Evolutionary conservation across 2,329 filamentous ascomycete genomes (phyloP).

Genomic region (Thelonectria blattea): DNA sequence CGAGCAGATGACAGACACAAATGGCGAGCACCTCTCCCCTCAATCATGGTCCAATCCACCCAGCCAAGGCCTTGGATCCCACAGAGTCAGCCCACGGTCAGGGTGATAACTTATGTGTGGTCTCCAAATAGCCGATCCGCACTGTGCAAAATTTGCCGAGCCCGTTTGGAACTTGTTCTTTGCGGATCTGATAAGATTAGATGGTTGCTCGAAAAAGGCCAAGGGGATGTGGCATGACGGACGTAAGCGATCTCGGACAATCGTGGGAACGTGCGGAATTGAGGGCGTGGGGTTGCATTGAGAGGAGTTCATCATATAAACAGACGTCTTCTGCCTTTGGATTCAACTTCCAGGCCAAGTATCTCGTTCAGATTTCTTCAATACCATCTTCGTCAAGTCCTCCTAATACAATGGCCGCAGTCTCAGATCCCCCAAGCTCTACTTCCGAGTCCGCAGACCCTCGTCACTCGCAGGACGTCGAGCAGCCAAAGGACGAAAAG

Average conservation of each 20-base stretch:
- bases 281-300: not conserved
- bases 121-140: slow-evolving; percentile 1
- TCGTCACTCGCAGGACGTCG: slow-evolving; percentile 25
- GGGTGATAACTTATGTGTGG: slow-evolving; percentile 4
- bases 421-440: slow-evolving; percentile 3
- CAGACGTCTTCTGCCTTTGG: not conserved
- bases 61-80: slow-evolving; percentile 10
- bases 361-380: not conserved
- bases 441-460: slow-evolving; percentile 12
- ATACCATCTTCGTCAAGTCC: not conserved
- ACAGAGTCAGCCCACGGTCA: slow-evolving; percentile 17
- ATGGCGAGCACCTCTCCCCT: not conserved
- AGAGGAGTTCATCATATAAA: slow-evolving; percentile 15
- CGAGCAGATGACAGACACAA: not conserved
- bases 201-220: slow-evolving; percentile 19
- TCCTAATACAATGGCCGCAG: slow-evolving; percentile 11
- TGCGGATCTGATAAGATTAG: slow-evolving; percentile 37
- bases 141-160: not conserved
- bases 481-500: slow-evolving; percentile 12
- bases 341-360: not conserved
- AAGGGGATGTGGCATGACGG: slow-evolving; percentile 16
- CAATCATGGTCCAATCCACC: slow-evolving; percentile 15
- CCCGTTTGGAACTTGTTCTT: not conserved
- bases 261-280: slow-evolving; percentile 23
- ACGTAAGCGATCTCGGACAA: slow-evolving; percentile 16